Conservation (phyloP, 352 stramenopile genomes). For the Phytopythium boreale region DNA sequence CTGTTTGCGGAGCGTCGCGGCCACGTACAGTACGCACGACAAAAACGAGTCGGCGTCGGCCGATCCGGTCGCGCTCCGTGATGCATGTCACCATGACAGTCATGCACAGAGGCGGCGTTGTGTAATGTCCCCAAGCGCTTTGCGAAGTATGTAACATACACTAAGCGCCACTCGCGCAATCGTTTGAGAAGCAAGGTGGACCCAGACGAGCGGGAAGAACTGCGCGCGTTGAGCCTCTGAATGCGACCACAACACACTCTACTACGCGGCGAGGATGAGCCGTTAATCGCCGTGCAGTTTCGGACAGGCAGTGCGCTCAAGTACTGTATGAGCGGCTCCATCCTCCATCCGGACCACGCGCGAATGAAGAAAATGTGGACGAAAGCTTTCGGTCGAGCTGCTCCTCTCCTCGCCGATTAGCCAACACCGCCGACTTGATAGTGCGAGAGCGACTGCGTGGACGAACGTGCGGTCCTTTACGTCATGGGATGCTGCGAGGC, state of each 20-base stretch:
- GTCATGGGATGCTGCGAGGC: background rate
- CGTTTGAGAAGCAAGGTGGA: background rate
- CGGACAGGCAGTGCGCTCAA: background rate
- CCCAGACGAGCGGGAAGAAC: background rate
- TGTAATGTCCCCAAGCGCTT: background rate
- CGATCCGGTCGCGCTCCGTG: background rate
- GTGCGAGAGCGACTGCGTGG: background rate
- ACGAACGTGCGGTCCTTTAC: slow-evolving; percentile 3
- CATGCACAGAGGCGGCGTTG: background rate
- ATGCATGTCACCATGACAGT: too few species aligned
- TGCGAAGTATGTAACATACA: background rate
- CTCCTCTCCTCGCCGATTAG: background rate
- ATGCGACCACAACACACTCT: background rate
- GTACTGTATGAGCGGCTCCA: background rate
- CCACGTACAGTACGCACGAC: background rate
- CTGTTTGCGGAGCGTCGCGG: background rate
- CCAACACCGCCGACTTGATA: background rate
- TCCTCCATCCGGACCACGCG: background rate
- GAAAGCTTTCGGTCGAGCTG: background rate
- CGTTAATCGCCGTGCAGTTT: background rate
- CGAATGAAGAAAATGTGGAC: background rate
- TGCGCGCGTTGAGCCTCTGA: background rate
- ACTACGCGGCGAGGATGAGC: background rate
- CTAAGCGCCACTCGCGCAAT: background rate
- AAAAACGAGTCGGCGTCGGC: background rate